These are phyloP conservation scores for Hygrophila difformis DNA, from an alignment of 257 asterid species.

Conservation along the genomic window DNA sequence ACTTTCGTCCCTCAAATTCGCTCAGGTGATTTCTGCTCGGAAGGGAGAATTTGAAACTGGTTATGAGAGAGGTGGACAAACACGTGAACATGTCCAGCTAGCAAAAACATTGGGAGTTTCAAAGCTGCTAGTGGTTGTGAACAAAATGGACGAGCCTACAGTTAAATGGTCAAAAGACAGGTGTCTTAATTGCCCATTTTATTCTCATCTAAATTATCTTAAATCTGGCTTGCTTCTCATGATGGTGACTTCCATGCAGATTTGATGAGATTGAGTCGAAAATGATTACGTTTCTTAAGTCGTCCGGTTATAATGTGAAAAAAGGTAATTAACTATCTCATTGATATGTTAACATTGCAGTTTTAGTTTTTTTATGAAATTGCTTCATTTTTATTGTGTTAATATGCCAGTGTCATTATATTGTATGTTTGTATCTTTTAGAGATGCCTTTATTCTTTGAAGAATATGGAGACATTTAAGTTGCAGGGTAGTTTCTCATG, in stretches of 20 bases:
- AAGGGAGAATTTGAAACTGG: conserved; percentile 98
- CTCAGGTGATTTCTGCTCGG: conserved; percentile 88
- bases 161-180: conserved; percentile 95
- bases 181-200: conserved; percentile 24
- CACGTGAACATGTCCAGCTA: conserved; percentile 96
- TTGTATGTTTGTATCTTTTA: no score
- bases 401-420: no score
- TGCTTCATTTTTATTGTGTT: conserved; percentile 3
- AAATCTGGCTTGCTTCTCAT: conserved; percentile 6
- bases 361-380: conserved; percentile 1
- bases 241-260: conserved; percentile 34
- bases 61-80: conserved; percentile 98
- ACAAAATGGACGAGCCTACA: conserved; percentile 98
- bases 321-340: conserved; percentile 49
- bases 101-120: conserved; percentile 95
- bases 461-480: no score
- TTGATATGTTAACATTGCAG: not conserved
- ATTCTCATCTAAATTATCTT: no score
- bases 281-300: conserved; percentile 58
- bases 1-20: not conserved
- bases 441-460: no score
- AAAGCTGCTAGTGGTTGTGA: conserved; percentile 84
- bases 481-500: no score
- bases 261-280: conserved; percentile 92
- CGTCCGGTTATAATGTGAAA: conserved; percentile 86